phyloP scores from a whole-genome alignment of 192 early-diverging fungal genomes.

The Phlyctochytrium arcticum region DNA sequence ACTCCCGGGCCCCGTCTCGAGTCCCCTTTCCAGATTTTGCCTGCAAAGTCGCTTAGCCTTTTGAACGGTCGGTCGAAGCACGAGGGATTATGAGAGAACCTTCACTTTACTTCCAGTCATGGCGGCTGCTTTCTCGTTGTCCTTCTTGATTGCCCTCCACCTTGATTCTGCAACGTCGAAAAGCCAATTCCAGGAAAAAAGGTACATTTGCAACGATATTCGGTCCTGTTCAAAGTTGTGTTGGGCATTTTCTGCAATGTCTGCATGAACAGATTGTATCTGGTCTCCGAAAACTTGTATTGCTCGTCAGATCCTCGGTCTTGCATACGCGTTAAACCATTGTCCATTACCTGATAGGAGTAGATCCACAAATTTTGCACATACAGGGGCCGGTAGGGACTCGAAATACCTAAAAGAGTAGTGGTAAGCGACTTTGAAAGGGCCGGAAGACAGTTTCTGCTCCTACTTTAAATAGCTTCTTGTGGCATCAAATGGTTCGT shows the following conservation, averaged over 20 bases:
- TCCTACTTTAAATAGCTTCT: slow-evolving; percentile 70
- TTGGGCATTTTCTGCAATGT: slow-evolving; percentile 63
- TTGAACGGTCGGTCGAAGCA: not conserved
- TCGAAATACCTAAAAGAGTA: slow-evolving; percentile 45
- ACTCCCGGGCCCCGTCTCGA: slow-evolving; percentile 40
- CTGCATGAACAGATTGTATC: slow-evolving; percentile 53
- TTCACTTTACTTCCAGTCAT: slow-evolving; percentile 10
- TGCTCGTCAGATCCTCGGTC: not conserved
- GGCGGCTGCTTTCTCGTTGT: slow-evolving; percentile 13
- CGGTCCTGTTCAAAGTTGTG: slow-evolving; percentile 67
- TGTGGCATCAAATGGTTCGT: slow-evolving; percentile 52
- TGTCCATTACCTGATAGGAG: slow-evolving; percentile 59
- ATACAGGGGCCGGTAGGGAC: slow-evolving; percentile 36
- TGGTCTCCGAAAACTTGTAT: slow-evolving; percentile 60
- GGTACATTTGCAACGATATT: slow-evolving; percentile 72
- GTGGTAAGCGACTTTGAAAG: not conserved
- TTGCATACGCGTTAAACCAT: not conserved
- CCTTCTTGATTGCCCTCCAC: slow-evolving; percentile 26
- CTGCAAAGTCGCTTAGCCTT: not conserved
- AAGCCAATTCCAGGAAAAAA: slow-evolving; percentile 80
- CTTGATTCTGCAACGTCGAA: slow-evolving; percentile 55
- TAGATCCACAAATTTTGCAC: slow-evolving; percentile 63
- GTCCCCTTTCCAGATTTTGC: slow-evolving; percentile 22
- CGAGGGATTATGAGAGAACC: not conserved
- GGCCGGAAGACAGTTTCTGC: not conserved